Percentiles rank a stretch among this genome's conserved stretches.
Conservation (phyloP, 2,329 filamentous ascomycete genomes). For the Aschersonia sp. region DNA sequence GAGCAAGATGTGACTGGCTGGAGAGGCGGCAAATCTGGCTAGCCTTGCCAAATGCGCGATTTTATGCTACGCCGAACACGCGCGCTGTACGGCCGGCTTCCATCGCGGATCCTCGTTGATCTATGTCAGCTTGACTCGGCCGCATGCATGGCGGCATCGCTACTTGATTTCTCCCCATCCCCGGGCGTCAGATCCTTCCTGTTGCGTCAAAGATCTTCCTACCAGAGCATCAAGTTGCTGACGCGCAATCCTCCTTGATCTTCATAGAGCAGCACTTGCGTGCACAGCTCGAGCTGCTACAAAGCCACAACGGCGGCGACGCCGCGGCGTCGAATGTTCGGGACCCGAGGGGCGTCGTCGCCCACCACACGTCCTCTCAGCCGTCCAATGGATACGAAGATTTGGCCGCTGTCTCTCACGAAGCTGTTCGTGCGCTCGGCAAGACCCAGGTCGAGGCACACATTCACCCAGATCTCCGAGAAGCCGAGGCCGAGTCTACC, state of each 20-base stretch:
- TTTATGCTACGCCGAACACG: too few species aligned
- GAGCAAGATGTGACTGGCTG: too few species aligned
- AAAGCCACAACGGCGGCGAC: constrained; percentile 21
- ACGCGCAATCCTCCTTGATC: constrained; percentile 5
- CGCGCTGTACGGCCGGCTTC: too few species aligned
- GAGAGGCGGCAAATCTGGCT: too few species aligned
- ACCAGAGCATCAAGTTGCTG: constrained; percentile 5
- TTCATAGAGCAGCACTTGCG: constrained; percentile 25
- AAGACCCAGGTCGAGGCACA: constrained; percentile 27
- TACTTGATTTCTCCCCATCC: background rate
- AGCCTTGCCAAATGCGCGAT: too few species aligned
- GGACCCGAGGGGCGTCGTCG: constrained; percentile 15
- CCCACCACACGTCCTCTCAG: constrained; percentile 15
- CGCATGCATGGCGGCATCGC: background rate
- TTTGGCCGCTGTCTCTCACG: constrained; percentile 18
- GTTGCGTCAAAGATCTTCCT: too few species aligned
- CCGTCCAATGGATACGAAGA: constrained; percentile 32
- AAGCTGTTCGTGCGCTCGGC: constrained; percentile 17
- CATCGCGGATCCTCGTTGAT: too few species aligned
- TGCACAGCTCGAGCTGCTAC: constrained; percentile 28
- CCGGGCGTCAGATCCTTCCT: background rate
- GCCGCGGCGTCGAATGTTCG: constrained; percentile 15
- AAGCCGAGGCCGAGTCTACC: constrained; percentile 12
- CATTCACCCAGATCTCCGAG: constrained; percentile 34
- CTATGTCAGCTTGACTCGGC: too few species aligned